Evolutionary conservation across 305 asterid species (phyloP).

Genomic region (Solanum hybrid): DNA sequence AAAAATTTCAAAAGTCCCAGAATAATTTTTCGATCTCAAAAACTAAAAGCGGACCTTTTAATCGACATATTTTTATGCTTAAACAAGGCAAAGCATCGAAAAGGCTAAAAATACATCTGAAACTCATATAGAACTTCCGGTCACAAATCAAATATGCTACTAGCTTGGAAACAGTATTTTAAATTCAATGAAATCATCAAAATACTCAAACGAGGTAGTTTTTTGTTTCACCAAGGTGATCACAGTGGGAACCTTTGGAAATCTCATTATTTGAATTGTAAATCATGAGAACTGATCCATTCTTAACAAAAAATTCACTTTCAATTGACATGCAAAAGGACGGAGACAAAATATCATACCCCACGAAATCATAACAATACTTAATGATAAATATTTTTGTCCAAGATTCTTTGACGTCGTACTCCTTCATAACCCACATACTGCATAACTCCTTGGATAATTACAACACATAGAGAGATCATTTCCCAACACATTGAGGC

Average conservation of each 20-base stretch:
- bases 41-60: not conserved
- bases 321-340: not conserved
- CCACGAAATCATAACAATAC: not conserved
- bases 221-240: not conserved
- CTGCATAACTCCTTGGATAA: not conserved
- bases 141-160: not conserved
- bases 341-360: not conserved
- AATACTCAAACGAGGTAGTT: not conserved
- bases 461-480: not conserved
- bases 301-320: not conserved
- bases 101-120: not conserved
- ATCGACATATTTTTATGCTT: not conserved
- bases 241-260: not conserved
- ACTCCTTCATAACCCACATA: not conserved
- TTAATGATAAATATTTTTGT: no score
- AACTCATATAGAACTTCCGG: not conserved
- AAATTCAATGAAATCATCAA: not conserved
- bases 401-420: not conserved
- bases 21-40: not conserved
- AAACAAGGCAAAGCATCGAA: not conserved
- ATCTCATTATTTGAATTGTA: not conserved
- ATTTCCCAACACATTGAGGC: not conserved
- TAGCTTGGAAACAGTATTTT: not conserved
- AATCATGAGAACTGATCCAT: not conserved
- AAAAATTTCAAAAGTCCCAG: not conserved